Percentiles rank a stretch among this genome's conserved stretches.
Conservation (phyloP, 179 eudicot species). For the Beta macrorhiza region DNA sequence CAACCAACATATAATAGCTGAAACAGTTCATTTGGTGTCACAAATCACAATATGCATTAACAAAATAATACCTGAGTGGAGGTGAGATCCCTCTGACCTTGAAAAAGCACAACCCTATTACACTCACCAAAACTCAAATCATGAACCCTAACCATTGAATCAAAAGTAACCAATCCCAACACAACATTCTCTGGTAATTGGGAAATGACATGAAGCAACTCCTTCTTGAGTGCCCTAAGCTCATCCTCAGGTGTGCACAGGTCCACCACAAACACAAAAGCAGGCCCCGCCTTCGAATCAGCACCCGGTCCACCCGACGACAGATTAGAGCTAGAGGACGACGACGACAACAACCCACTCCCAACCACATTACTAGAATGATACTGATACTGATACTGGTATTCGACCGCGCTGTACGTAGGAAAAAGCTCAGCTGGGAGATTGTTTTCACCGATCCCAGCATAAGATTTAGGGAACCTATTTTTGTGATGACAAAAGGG, state of each 20-base stretch:
- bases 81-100: constrained; percentile 73
- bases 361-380: not conserved
- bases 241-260: constrained; percentile 68
- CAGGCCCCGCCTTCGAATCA: constrained; percentile 45
- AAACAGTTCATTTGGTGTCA: not conserved
- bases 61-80: constrained; percentile 61
- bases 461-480: constrained; percentile 64
- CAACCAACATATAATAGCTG: not conserved
- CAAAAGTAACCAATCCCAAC: constrained; percentile 87
- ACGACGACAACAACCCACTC: constrained; percentile 35
- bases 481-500: constrained; percentile 74
- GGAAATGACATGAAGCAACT: constrained; percentile 57
- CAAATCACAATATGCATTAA: too few relatives aligned
- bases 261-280: constrained; percentile 88
- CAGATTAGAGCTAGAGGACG: constrained; percentile 38
- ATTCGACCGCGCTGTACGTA: constrained; percentile 82
- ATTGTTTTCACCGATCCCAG: constrained; percentile 67
- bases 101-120: constrained; percentile 65
- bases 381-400: constrained; percentile 29
- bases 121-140: constrained; percentile 81
- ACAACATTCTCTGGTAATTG: constrained; percentile 69
- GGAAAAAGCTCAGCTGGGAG: constrained; percentile 98
- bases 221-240: constrained; percentile 65
- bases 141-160: constrained; percentile 73
- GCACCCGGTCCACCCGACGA: constrained; percentile 18